These are phyloP conservation scores for Sporodiniella umbellata DNA, from an alignment of 371 early-diverging fungal species.

Conservation along the genomic window DNA sequence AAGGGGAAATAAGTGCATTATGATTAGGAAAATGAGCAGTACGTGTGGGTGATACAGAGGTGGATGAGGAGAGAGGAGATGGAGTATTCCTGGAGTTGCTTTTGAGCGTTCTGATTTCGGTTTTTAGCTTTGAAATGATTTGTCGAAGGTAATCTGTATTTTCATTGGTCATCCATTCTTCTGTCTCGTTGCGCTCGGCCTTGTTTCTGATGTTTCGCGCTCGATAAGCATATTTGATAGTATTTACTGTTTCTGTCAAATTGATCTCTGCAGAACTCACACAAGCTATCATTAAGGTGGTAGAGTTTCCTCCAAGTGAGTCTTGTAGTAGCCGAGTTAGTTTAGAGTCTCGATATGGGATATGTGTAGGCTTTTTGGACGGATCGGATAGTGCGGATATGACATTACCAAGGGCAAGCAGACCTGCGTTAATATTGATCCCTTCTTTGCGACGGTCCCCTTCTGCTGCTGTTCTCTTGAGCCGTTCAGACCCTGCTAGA, in stretches of 20 bases:
- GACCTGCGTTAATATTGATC: constrained; percentile 97
- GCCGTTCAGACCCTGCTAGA: constrained; percentile 97
- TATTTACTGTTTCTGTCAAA: constrained; percentile 88
- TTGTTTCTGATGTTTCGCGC: constrained; percentile 86
- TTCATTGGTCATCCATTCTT: constrained; percentile 61
- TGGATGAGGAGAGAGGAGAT: constrained; percentile 12
- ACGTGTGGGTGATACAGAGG: constrained; percentile 9
- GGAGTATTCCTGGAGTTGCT: constrained; percentile 10
- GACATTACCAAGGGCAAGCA: constrained; percentile 98
- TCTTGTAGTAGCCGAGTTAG: constrained; percentile 96
- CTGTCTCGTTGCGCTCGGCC: constrained; percentile 65
- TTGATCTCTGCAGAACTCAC: constrained; percentile 78
- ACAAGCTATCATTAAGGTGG: constrained; percentile 94
- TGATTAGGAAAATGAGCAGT: constrained; percentile 1
- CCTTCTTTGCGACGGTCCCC: constrained; percentile 97
- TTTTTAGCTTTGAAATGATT: constrained; percentile 55
- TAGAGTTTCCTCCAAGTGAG: constrained; percentile 91
- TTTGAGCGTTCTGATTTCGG: constrained; percentile 48
- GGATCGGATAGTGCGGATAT: constrained; percentile 93
- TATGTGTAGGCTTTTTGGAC: constrained; percentile 54
- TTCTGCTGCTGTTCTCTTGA: constrained; percentile 92
- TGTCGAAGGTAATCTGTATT: constrained; percentile 55
- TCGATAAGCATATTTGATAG: constrained; percentile 89
- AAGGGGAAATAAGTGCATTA: constrained; percentile 14
- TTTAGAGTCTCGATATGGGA: constrained; percentile 98